Base-by-base conservation (phyloP, 2,329 filamentous ascomycete genomes). In the Incumbomyces delicatus region DNA sequence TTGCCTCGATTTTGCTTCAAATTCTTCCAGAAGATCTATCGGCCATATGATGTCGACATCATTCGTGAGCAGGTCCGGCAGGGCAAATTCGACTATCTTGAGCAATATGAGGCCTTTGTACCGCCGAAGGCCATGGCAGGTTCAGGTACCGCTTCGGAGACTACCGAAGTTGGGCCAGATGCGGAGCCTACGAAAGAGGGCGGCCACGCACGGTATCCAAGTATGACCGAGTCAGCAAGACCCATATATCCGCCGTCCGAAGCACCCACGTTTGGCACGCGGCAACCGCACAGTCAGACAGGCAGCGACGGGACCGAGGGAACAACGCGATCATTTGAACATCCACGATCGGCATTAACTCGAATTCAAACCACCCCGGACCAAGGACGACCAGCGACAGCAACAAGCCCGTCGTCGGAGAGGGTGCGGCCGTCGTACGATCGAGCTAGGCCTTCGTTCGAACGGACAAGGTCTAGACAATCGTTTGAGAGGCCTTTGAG, bases 221-320 rank as follows among this genome's bases (percentile, higher is more conserved):
- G 78, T 56, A 75, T 87, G 50, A 84, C 92, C 60, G 89, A 96
- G 66, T 90, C 95, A 61, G 77, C 86, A 63, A 80, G 88, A 55
- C 89, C 89, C 29, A 94, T 96, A 59, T 96, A 96, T 66, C 87
- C 90, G 41, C 88, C 90, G 12, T 94, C 89, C 44, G 81, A 90
- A 58, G 84, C 87, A 41, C 74, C 78, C 11, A 90, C 87, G 13
- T 76, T 79, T 38, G 80, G 79, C 37, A 90, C 85, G 29, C 83
- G 92, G 62, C 90, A 88, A 54, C 82, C 83, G 42, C 75, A 79
- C 56, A 92, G 86, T 58, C 87, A 94, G 61, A 94, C 90, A 57
- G 87, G 88, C 50, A 95, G 89, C 67, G 89, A 95, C 65, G 90
- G 87, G 51, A 95, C 92, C 41, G 89, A 94, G 58, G 94, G 88